Percentiles rank a stretch among this genome's conserved stretches.
Evolutionary conservation across 129 eudicot genomes (phyloP).

Genomic region (Flaveria ramosissima): DNA sequence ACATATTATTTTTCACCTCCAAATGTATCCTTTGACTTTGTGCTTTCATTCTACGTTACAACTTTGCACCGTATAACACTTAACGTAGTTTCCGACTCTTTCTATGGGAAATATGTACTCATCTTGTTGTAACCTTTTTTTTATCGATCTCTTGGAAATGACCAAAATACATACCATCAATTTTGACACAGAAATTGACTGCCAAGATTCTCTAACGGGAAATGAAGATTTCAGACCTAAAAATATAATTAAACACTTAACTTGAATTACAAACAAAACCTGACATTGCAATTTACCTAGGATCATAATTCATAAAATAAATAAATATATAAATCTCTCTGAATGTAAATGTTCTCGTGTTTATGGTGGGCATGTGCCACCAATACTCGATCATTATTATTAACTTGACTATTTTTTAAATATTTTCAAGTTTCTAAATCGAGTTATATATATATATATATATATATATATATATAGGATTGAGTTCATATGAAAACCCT

Average conservation of each 20-base stretch:
- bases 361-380: background rate
- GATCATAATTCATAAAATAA: background rate
- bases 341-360: background rate
- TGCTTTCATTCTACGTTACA: background rate
- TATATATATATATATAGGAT: too few species aligned
- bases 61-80: too few species aligned
- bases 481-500: too few species aligned
- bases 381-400: background rate
- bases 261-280: background rate
- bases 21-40: too few species aligned
- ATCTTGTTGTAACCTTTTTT: background rate
- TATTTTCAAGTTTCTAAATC: too few species aligned
- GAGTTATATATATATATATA: too few species aligned
- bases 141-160: background rate
- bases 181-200: background rate
- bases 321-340: background rate
- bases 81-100: too few species aligned
- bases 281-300: conserved; percentile 1
- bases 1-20: too few species aligned
- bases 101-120: background rate
- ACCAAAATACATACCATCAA: background rate
- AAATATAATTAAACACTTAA: background rate
- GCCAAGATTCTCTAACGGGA: background rate
- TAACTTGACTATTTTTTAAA: background rate
- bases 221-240: background rate